Percentiles rank a stretch among this genome's conserved stretches.
These are phyloP conservation scores for Haberlea rhodopensis DNA, from an alignment of 257 asterid species.

Conservation along the genomic window DNA sequence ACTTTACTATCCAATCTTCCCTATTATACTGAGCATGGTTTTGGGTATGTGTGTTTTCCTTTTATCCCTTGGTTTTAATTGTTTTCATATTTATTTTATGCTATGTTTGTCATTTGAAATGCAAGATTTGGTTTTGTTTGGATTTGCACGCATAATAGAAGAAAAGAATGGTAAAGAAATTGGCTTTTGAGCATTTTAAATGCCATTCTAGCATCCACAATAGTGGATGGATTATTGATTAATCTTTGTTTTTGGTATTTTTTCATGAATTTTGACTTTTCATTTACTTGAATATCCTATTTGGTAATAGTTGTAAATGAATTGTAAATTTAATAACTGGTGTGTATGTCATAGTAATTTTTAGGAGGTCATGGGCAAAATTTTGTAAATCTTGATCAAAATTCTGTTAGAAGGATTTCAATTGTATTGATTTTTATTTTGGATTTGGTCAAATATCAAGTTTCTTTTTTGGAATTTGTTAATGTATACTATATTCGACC, in stretches of 20 bases:
- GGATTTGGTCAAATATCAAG: not conserved
- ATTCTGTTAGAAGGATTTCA: not conserved
- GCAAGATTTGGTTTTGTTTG: slow-evolving; percentile 12
- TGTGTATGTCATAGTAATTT: not conserved
- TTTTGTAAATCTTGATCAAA: not conserved
- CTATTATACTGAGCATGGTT: slow-evolving; percentile 66
- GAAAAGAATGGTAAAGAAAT: not conserved
- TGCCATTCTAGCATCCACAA: not conserved
- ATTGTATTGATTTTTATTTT: not conserved
- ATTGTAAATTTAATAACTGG: not conserved
- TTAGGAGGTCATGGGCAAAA: not conserved
- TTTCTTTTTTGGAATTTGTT: not conserved
- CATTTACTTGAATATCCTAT: not conserved
- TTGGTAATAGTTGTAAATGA: not conserved
- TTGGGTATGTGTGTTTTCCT: slow-evolving; percentile 45
- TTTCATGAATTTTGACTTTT: not conserved
- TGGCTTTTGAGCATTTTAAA: not conserved
- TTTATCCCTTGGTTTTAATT: not conserved
- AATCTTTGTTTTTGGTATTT: not conserved
- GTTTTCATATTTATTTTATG: not conserved
- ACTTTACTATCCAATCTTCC: slow-evolving; percentile 86
- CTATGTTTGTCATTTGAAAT: not conserved
- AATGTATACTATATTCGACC: not conserved
- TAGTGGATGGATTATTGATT: not conserved
- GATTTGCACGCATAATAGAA: not conserved